A percentile compares a stretch with the other conserved stretches of the same genome.
Evolutionary conservation across 345 rosid genomes (phyloP).

Genomic region (Camelina neglecta): DNA sequence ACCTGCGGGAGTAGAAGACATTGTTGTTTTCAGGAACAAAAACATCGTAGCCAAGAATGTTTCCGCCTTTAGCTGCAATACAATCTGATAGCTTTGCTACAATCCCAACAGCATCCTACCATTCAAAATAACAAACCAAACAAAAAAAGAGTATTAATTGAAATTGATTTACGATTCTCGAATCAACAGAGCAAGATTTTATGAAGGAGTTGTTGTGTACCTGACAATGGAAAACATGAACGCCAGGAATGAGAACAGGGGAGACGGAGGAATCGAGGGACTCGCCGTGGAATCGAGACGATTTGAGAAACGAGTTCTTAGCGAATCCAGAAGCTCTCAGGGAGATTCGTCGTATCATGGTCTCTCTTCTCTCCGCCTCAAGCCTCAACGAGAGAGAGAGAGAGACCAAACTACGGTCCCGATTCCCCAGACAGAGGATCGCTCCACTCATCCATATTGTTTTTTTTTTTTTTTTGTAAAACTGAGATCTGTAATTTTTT

Average conservation of each 20-base stretch:
- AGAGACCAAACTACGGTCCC: slow-evolving; percentile 33
- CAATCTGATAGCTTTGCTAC: slow-evolving; percentile 90
- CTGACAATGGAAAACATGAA: slow-evolving; percentile 90
- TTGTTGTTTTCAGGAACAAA: slow-evolving; percentile 81
- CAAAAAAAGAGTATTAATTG: neutral
- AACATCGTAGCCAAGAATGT: slow-evolving; percentile 89
- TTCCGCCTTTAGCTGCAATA: slow-evolving; percentile 90
- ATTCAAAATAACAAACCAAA: neutral
- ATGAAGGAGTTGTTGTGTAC: slow-evolving; percentile 40
- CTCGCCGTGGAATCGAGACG: slow-evolving; percentile 52
- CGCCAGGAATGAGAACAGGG: slow-evolving; percentile 64
- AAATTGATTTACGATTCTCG: neutral
- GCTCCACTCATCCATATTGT: neutral
- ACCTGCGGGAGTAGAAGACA: slow-evolving; percentile 94
- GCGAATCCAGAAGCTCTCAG: slow-evolving; percentile 7
- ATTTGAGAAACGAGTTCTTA: slow-evolving; percentile 50
- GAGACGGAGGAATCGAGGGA: slow-evolving; percentile 52
- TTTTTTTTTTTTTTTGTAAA: too few species aligned
- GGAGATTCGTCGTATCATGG: slow-evolving; percentile 37
- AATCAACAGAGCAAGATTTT: neutral
- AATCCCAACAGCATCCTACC: slow-evolving; percentile 58
- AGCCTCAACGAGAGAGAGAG: neutral
- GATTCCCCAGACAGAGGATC: slow-evolving; percentile 25
- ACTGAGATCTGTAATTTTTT: too few species aligned
- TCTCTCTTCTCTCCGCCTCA: slow-evolving; percentile 17